These are phyloP conservation scores for Vicia sativa DNA, from an alignment of 306 rosid genomes.

Conservation along the genomic window DNA sequence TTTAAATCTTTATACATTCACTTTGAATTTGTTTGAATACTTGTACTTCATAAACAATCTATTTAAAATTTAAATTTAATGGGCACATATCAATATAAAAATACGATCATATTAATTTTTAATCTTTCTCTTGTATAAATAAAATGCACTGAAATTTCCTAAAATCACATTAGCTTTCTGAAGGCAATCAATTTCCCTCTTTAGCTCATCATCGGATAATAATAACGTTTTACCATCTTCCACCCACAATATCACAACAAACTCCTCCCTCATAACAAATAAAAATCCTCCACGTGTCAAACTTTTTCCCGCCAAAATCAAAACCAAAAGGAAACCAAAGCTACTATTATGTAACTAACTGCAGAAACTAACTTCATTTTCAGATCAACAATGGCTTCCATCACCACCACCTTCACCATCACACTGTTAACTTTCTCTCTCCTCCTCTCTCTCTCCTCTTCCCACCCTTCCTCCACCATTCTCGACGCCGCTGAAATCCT, in stretches of 20 bases:
- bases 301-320: slow-evolving; percentile 6
- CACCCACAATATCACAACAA: background rate
- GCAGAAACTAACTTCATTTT: background rate
- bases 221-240: background rate
- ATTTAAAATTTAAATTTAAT: no score
- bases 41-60: no score
- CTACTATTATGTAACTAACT: background rate
- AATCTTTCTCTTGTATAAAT: no score
- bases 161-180: no score
- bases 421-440: slow-evolving; percentile 29
- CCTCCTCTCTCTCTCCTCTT: slow-evolving; percentile 31
- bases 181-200: background rate
- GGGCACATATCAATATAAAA: no score
- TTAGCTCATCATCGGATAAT: background rate
- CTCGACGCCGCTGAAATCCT: slow-evolving; percentile 62
- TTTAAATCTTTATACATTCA: no score
- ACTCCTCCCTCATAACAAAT: background rate
- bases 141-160: no score
- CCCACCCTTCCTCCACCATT: slow-evolving; percentile 44
- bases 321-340: background rate
- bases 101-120: no score
- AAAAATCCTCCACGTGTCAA: slow-evolving; percentile 14
- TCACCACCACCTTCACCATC: background rate
- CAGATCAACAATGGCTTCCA: slow-evolving; percentile 48
- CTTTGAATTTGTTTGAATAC: no score